Evolutionary conservation across 768 basidiomycete genomes (phyloP), one percentile per base, ranked within the genome.

Genomic region (Peribolospora baueri): DNA sequence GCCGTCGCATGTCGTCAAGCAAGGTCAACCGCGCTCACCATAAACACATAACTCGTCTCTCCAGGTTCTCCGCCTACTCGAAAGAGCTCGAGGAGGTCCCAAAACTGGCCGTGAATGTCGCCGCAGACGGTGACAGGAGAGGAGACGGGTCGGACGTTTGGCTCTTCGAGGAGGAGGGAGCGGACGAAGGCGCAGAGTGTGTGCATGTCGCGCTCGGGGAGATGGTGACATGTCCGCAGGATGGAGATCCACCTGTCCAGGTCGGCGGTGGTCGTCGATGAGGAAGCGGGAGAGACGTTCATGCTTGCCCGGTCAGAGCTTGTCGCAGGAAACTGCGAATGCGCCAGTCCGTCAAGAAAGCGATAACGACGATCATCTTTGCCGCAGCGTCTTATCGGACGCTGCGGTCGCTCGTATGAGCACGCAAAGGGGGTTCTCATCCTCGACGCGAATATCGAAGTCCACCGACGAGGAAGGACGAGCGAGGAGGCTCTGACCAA

Each of bases 91-190:
- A 69, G 58, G 50, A 71, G 61, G 51, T 71, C 70, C 62, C 70
- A 69, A 58, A 72, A 69, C 58, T 71, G 70, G 13, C 71, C 71
- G 54, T 72, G 71, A 38, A 72, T 70, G 59, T 72, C 71, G 5
- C 71, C 71, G 56, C 70, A 70, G 11, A 72, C 68, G 1, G 70
- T 71, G 42, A 72, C 70, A 4, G 71, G 71, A 5, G 65, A 67
- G 40, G 68, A 64, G 38, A 72, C 68, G 11, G 68, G 67, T 55
- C 69, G 69, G 8, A 72, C 67, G 61, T 72, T 72, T 46, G 67
- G 68, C 59, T 71, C 70, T 58, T 72, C 71, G 51, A 71, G 61
- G 6, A 71, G 61, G 39, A 70, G 54, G 57, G 67, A 64, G 8
- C 67, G 62, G 38, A 70, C 68, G 41, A 65, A 58, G 7, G 63